These are phyloP conservation scores for Sedum album DNA, from an alignment of 164 flowering plant genomes.

Conservation along the genomic window DNA sequence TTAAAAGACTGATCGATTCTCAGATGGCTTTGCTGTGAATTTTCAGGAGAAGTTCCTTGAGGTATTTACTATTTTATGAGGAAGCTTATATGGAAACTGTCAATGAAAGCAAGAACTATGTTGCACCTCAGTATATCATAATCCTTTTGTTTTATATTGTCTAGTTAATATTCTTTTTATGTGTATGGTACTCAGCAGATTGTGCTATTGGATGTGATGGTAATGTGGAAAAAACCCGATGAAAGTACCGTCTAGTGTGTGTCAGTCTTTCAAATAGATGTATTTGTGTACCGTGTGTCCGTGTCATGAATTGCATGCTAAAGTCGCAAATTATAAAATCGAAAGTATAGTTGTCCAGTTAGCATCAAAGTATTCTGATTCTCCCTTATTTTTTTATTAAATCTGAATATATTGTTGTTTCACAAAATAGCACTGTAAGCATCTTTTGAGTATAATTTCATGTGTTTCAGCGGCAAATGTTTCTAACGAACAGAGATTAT, in stretches of 20 bases:
- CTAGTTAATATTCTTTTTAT: background rate
- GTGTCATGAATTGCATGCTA: too few species aligned
- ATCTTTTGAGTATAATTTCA: background rate
- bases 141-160: background rate
- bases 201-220: background rate
- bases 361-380: background rate
- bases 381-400: background rate
- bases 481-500: slow-evolving; percentile 44
- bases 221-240: background rate
- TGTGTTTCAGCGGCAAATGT: slow-evolving; percentile 61
- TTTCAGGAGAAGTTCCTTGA: slow-evolving; percentile 68
- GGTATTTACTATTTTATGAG: slow-evolving; percentile 32
- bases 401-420: too few species aligned
- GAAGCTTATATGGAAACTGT: slow-evolving; percentile 45
- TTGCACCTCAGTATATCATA: slow-evolving; percentile 43
- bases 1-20: too few species aligned
- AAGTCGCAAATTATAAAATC: background rate
- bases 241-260: background rate
- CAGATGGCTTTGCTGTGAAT: background rate
- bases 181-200: too few species aligned
- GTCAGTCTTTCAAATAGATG: background rate
- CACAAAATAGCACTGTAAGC: background rate
- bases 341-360: too few species aligned
- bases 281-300: background rate
- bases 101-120: slow-evolving; percentile 36